Evolutionary conservation across 352 stramenopile genomes (phyloP).

Genomic region (Phytophthora cajani): DNA sequence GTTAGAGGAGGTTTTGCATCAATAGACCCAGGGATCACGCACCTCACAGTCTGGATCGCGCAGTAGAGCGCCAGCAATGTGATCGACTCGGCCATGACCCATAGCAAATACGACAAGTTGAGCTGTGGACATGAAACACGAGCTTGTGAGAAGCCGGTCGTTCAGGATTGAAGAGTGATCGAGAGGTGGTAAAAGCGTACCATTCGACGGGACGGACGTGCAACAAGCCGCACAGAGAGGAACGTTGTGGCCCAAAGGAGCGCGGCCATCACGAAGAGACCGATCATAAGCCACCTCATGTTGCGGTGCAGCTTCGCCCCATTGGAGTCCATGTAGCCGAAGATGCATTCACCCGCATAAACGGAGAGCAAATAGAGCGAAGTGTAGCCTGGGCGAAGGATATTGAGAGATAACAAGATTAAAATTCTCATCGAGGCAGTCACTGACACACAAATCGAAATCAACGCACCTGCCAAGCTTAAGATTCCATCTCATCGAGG

Average conservation of each 20-base stretch:
- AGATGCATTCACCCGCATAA: conserved; percentile 65
- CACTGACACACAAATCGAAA: neutral
- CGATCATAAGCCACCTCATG: conserved; percentile 63
- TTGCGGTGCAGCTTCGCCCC: conserved; percentile 66
- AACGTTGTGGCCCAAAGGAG: conserved; percentile 66
- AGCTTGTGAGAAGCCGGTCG: neutral
- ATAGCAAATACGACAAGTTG: conserved; percentile 84
- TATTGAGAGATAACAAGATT: neutral
- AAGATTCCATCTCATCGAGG: conserved; percentile 77
- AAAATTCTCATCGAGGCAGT: neutral
- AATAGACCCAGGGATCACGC: conserved; percentile 7
- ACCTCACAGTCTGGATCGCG: conserved; percentile 71
- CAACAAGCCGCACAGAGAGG: conserved; percentile 59
- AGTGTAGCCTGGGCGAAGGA: conserved; percentile 84
- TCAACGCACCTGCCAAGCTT: conserved; percentile 73
- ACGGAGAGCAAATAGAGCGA: conserved; percentile 88
- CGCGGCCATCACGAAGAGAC: conserved; percentile 47
- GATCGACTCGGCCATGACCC: conserved; percentile 71
- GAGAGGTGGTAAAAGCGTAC: conserved; percentile 27
- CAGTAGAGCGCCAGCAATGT: conserved; percentile 68
- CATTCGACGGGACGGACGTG: conserved; percentile 76
- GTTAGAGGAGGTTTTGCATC: neutral
- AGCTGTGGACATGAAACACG: conserved; percentile 39
- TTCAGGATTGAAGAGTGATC: neutral
- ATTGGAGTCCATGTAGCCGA: conserved; percentile 70